Evolutionary conservation across 2,329 filamentous ascomycete species (phyloP), one percentile per base, ranked within the genome.

Genomic region (Didymella keratinophila): DNA sequence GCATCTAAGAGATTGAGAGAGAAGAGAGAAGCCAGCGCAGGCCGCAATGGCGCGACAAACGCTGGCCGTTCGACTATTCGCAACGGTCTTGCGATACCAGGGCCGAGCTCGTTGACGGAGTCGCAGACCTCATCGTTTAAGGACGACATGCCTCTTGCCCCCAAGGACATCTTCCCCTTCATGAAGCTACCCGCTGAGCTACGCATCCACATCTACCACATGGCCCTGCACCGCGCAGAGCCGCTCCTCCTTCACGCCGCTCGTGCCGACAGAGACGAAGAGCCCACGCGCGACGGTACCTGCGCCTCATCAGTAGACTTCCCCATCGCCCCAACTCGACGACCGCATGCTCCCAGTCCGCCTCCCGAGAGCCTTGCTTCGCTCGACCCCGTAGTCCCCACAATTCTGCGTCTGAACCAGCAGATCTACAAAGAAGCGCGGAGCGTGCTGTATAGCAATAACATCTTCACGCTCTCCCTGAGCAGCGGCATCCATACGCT

Each of bases 111-210:
- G 12, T 43, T 68, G 61, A 48, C 46, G 16, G 65, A 70, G 50
- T 58, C 62, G 16, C 58, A 66, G 43, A 23, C 48, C n/a, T 34
- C 42, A 18, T 20, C 41, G 32, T 47, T 42, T 23, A 20, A 28
- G 9, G 25, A 48, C 37, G 36, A 37, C 16, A 27, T 18, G 23
- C 30, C 49, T 11, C n/a, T 45, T 18, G 56, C 20, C 8, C 50
- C 36, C 32, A 47, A 36, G 12, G 56, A 36, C 27, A 58, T 63
- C 21, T 78, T 81, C 60, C 73, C 71, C 1, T 75, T 81, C 60
- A 78, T 80, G 74, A 64, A 74, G 12, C 68, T 81, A n/a, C 79
- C 79, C 2, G 74, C 79, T n/a, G 80, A 81, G 63, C 72, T 81
- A n/a, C 73, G 80, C 18, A 66, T 80, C 20, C 72, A 78, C 56